These are phyloP conservation scores for Cinnamomum chago DNA, from an alignment of 164 flowering plant species.

Conservation along the genomic window DNA sequence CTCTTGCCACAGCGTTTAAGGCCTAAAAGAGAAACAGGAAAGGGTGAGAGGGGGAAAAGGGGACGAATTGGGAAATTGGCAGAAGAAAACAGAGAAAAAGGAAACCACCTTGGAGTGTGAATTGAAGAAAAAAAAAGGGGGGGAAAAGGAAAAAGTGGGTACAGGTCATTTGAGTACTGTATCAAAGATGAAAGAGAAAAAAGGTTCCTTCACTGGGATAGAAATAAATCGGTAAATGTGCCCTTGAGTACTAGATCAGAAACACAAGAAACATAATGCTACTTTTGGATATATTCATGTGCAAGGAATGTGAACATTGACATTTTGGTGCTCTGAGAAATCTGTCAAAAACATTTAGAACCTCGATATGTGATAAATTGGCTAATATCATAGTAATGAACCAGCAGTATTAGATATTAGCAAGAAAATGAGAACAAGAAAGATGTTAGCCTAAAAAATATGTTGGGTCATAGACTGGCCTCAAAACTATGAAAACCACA, in stretches of 20 bases:
- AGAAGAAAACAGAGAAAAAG: neutral
- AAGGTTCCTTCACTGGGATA: neutral
- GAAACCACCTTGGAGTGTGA: neutral
- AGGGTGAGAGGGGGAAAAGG: neutral
- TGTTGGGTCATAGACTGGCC: too few species aligned
- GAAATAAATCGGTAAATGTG: neutral
- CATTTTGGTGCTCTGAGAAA: neutral
- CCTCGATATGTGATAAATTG: neutral
- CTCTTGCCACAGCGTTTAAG: conserved; percentile 76
- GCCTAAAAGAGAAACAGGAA: conserved; percentile 29
- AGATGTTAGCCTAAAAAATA: too few species aligned
- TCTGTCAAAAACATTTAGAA: too few species aligned
- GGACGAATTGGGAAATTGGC: neutral
- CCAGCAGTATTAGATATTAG: too few species aligned
- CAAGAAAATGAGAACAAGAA: too few species aligned
- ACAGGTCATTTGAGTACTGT: neutral
- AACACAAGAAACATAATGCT: too few species aligned
- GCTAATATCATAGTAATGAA: too few species aligned
- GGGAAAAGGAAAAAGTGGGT: neutral
- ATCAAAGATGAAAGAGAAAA: neutral
- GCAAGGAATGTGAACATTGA: neutral
- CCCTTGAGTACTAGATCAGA: too few species aligned
- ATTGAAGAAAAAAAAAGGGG: neutral
- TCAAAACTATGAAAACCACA: neutral
- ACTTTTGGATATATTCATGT: neutral